A percentile compares a stretch with the other conserved stretches of the same genome.
These are phyloP conservation scores for Marasmius tenuissimus DNA, from an alignment of 1,284 basidiomycete genomes.

Conservation along the genomic window DNA sequence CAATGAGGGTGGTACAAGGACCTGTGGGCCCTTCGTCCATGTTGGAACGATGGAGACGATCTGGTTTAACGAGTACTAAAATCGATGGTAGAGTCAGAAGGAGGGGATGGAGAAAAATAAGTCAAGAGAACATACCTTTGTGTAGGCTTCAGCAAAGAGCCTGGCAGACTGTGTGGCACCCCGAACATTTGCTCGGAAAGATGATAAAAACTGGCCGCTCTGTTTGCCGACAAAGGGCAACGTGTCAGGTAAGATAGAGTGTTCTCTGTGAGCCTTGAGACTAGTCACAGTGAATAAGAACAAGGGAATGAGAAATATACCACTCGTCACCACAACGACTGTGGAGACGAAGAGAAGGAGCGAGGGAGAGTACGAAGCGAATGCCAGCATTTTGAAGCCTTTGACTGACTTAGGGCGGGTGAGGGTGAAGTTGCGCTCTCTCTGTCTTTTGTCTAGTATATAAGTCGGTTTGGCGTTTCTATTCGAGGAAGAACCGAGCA, in stretches of 20 bases:
- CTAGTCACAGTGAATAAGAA: conserved; percentile 13
- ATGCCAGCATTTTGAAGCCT: too few species aligned
- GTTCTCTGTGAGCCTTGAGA: conserved; percentile 16
- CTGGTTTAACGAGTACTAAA: neutral
- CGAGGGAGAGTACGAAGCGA: too few species aligned
- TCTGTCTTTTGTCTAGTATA: too few species aligned
- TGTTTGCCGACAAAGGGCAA: conserved; percentile 14
- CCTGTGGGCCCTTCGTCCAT: conserved; percentile 18
- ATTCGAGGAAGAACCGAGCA: too few species aligned
- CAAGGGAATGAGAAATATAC: neutral
- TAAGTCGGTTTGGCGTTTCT: too few species aligned
- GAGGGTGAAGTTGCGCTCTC: too few species aligned
- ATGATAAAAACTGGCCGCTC: conserved; percentile 2
- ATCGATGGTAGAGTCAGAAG: neutral
- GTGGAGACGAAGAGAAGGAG: too few species aligned
- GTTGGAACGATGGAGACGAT: conserved; percentile 15
- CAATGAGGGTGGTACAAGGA: conserved; percentile 15
- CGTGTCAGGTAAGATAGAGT: conserved; percentile 9
- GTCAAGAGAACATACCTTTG: conserved; percentile 6
- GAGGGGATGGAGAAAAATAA: neutral
- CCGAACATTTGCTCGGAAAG: conserved; percentile 13
- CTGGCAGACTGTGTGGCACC: conserved; percentile 12
- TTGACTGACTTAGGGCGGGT: too few species aligned
- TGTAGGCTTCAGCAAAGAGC: conserved; percentile 15
- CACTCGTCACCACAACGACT: too few species aligned